Base-by-base conservation (phyloP, 2,329 filamentous ascomycete species). In the Trichoderma endophyticum region DNA sequence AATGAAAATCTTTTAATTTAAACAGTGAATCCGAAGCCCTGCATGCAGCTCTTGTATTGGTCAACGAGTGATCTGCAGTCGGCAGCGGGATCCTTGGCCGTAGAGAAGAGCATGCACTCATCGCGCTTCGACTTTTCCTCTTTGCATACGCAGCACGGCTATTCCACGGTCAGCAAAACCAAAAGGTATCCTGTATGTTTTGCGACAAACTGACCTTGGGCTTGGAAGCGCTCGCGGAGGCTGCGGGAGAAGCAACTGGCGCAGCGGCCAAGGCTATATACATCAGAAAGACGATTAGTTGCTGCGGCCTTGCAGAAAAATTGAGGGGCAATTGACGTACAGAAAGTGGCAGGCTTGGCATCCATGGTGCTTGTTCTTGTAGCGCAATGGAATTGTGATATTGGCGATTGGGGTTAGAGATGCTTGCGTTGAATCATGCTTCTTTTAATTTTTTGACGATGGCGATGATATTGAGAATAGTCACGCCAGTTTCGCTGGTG, bases 71-170 rank as follows among this genome's bases (percentile, higher is more conserved):
- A 88, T 82, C 91, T 88, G 87, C 96, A 99, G 78, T 97, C 94
- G 79, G 89, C 87, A 77, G 93, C 89, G 51, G 96, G 93, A 80
- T 98, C 92, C 79, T 91, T 87, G 73, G 93, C 88, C 74, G 89
- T 94, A 71, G 94, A 97, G 86, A 98, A 98, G 71, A 99, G 92
- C 95, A 99, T 98, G 87, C 96, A 99, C 84, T 99, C 95, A 84
- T 99, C 96, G 75, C 96, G 93, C 77, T 88, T 88, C 51, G 93
- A 87, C 83, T 99, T 99, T 83, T 99, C 94, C 59, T 96, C 90
- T 81, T 95, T 98, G 89, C 96, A 99, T 34, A 98, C 96, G 81
- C 96, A 98, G 88, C 96, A 98, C 57, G 95, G 95, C 94, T 98
- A 78, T 73, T 26, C 6, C n/a, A 4, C 2, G 3, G 28, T 71